A percentile compares a stretch with the other conserved stretches of the same genome.
phyloP scores from a whole-genome alignment of 768 basidiomycete genomes.

The Mycena kentingensis region DNA sequence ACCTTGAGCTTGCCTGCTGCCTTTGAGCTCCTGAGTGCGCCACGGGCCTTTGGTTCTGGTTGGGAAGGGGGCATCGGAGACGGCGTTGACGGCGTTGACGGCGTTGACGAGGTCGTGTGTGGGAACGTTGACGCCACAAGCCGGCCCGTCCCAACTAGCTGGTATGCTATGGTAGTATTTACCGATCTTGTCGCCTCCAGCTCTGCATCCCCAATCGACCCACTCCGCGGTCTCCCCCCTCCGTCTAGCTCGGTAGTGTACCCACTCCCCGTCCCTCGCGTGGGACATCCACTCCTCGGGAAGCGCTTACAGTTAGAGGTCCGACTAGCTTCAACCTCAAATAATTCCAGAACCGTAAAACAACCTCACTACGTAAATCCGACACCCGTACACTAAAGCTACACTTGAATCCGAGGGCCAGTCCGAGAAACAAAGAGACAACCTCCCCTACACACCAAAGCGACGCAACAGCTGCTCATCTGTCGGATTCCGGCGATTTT shows the following conservation, averaged over 20 bases:
- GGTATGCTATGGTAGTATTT: too few relatives aligned
- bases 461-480: constrained; percentile 50
- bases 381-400: constrained; percentile 1
- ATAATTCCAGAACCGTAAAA: constrained; percentile 2
- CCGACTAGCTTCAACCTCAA: background rate
- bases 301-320: background rate
- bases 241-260: background rate
- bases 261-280: background rate
- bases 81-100: constrained; percentile 23
- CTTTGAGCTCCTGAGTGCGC: constrained; percentile 79
- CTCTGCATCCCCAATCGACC: background rate
- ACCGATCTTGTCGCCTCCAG: too few relatives aligned
- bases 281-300: background rate
- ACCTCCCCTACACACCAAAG: constrained; percentile 31
- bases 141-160: too few relatives aligned
- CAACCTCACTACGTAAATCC: background rate
- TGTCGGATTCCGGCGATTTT: constrained; percentile 43
- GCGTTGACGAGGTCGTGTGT: constrained; percentile 12
- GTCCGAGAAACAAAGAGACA: background rate
- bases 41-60: constrained; percentile 61
- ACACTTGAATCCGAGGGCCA: constrained; percentile 2
- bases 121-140: too few relatives aligned
- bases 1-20: constrained; percentile 86
- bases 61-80: constrained; percentile 34
- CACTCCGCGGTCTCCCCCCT: background rate